Percentiles rank a stretch among this genome's conserved stretches.
phyloP scores from a whole-genome alignment of 208 protist genomes.

The Leishmania martiniquensis region DNA sequence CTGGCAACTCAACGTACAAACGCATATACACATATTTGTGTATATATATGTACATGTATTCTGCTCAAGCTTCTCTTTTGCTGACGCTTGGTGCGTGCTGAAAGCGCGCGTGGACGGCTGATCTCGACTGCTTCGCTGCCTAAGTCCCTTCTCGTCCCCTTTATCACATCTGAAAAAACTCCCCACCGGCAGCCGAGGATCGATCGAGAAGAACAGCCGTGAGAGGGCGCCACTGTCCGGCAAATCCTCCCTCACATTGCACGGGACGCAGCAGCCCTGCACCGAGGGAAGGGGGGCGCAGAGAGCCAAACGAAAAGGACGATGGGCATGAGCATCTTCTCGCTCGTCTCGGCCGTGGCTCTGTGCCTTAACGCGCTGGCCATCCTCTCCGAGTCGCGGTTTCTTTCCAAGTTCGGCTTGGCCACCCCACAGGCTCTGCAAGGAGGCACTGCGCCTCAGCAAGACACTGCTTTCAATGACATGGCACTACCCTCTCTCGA shows the following conservation, averaged over 20 bases:
- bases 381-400: conserved; percentile 85
- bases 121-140: neutral
- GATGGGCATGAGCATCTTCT: conserved; percentile 83
- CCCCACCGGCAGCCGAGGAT: neutral
- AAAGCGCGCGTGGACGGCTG: neutral
- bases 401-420: conserved; percentile 78
- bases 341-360: conserved; percentile 51
- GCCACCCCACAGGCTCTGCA: conserved; percentile 35
- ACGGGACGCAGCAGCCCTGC: too few species aligned
- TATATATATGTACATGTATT: neutral
- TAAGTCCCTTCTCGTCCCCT: neutral
- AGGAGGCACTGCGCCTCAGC: conserved; percentile 2
- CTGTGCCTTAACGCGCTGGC: conserved; percentile 80
- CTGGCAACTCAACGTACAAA: too few species aligned
- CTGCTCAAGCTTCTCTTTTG: neutral
- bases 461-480: conserved; percentile 29
- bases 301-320: neutral
- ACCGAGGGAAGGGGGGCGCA: neutral
- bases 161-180: neutral
- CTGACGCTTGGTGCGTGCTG: neutral
- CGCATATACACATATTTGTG: neutral
- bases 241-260: too few species aligned
- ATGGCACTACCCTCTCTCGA: conserved; percentile 28
- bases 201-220: neutral
- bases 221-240: neutral